Percentiles rank a stretch among this genome's conserved stretches.
These are phyloP conservation scores for Leccinellum albellum DNA, from an alignment of 768 basidiomycete genomes.

Conservation along the genomic window DNA sequence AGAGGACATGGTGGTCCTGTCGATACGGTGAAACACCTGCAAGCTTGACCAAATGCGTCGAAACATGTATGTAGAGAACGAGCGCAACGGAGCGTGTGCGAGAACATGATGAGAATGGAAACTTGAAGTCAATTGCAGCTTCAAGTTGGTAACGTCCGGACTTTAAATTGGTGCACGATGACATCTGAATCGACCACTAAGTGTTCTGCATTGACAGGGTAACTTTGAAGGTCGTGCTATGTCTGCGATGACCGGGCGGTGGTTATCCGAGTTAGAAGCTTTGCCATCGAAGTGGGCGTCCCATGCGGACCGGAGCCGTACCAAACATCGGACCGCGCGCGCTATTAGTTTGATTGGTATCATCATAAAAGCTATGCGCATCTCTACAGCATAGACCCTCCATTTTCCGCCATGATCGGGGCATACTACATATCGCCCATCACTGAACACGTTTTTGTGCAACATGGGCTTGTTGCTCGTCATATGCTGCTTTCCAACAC, in stretches of 20 bases:
- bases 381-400: slow-evolving; percentile 23
- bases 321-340: no score
- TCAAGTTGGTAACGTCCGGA: not conserved
- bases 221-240: no score
- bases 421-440: not conserved
- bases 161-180: no score
- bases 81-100: not conserved
- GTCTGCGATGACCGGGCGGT: no score
- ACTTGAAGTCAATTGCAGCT: no score
- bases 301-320: not conserved
- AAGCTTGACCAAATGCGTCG: slow-evolving; percentile 1
- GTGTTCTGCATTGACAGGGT: no score
- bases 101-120: not conserved
- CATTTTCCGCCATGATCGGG: slow-evolving; percentile 52
- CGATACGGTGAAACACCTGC: not conserved
- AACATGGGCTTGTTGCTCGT: slow-evolving; percentile 31
- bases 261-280: no score
- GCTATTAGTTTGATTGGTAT: not conserved
- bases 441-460: slow-evolving; percentile 17
- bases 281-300: no score
- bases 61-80: slow-evolving; percentile 13
- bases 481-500: slow-evolving; percentile 60
- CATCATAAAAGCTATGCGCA: not conserved
- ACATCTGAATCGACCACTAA: no score
- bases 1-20: slow-evolving; percentile 15